A percentile compares a stretch with the other conserved stretches of the same genome.
phyloP scores from a whole-genome alignment of 2,329 filamentous ascomycete genomes.

The Cordyceps javanica region DNA sequence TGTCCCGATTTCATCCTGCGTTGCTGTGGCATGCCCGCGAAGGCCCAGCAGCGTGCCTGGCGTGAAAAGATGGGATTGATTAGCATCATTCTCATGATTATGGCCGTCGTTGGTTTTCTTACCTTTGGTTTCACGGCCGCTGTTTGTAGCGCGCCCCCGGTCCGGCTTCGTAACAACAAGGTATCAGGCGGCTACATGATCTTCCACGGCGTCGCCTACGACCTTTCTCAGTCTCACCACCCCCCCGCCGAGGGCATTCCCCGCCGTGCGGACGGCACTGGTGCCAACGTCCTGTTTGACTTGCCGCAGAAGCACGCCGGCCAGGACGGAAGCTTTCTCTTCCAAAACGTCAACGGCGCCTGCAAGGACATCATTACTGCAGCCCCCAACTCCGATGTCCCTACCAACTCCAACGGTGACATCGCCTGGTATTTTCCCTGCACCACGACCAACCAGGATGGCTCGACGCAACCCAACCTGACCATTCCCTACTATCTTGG shows the following conservation, averaged over 20 bases:
- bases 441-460: conserved; percentile 86
- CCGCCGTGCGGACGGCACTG: conserved; percentile 36
- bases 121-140: conserved; percentile 93
- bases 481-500: conserved; percentile 74
- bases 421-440: conserved; percentile 98
- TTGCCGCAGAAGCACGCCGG: conserved; percentile 75
- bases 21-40: conserved; percentile 79
- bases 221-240: conserved; percentile 71
- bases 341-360: conserved; percentile 96
- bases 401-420: conserved; percentile 64
- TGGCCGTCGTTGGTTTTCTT: conserved; percentile 84
- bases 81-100: conserved; percentile 85
- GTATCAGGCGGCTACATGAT: conserved; percentile 86
- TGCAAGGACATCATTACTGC: conserved; percentile 86
- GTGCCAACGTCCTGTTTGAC: conserved; percentile 80
- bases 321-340: conserved; percentile 93
- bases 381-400: conserved; percentile 66
- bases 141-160: conserved; percentile 69
- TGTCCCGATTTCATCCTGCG: conserved; percentile 76
- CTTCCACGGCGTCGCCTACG: conserved; percentile 87
- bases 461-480: conserved; percentile 69
- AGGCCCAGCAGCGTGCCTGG: conserved; percentile 88
- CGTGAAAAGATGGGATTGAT: conserved; percentile 96
- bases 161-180: conserved; percentile 74
- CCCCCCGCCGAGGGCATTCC: conserved; percentile 76